Evolutionary conservation across 495 filamentous ascomycete species (phyloP).

Genomic region (Elaphomyces granulatus): DNA sequence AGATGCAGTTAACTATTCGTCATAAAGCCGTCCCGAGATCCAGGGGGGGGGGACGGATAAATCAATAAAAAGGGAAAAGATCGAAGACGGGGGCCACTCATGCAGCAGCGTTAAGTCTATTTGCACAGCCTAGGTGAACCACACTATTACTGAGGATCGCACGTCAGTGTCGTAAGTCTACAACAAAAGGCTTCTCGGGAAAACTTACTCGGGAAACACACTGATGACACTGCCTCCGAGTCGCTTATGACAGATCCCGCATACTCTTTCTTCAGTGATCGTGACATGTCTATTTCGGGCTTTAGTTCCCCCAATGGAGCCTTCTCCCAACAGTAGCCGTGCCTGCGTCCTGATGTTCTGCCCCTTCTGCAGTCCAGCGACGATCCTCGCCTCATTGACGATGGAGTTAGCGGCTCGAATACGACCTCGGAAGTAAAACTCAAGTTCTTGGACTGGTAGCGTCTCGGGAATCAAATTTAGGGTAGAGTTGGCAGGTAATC

Average conservation of each 20-base stretch:
- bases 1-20: no score
- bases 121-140: slow-evolving; percentile 74
- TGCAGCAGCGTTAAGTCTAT: slow-evolving; percentile 20
- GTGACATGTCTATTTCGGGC: slow-evolving; percentile 60
- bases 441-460: slow-evolving; percentile 63
- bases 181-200: not conserved
- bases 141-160: slow-evolving; percentile 38
- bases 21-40: no score
- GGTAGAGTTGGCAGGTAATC: slow-evolving; percentile 73
- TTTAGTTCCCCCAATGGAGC: slow-evolving; percentile 28
- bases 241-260: slow-evolving; percentile 82
- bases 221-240: slow-evolving; percentile 80
- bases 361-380: slow-evolving; percentile 57
- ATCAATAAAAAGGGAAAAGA: no score
- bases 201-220: slow-evolving; percentile 50
- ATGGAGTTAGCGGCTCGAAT: slow-evolving; percentile 77
- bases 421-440: slow-evolving; percentile 81
- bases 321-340: slow-evolving; percentile 51
- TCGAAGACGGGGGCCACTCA: slow-evolving; percentile 6
- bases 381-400: slow-evolving; percentile 63
- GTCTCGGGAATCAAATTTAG: slow-evolving; percentile 71
- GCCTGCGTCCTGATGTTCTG: slow-evolving; percentile 58
- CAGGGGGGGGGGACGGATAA: no score
- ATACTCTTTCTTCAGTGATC: slow-evolving; percentile 74
- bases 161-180: not conserved